Evolutionary conservation across 192 early-diverging fungal species (phyloP), one percentile per base, ranked within the genome.

Genomic region (Phycomyces nitens): DNA sequence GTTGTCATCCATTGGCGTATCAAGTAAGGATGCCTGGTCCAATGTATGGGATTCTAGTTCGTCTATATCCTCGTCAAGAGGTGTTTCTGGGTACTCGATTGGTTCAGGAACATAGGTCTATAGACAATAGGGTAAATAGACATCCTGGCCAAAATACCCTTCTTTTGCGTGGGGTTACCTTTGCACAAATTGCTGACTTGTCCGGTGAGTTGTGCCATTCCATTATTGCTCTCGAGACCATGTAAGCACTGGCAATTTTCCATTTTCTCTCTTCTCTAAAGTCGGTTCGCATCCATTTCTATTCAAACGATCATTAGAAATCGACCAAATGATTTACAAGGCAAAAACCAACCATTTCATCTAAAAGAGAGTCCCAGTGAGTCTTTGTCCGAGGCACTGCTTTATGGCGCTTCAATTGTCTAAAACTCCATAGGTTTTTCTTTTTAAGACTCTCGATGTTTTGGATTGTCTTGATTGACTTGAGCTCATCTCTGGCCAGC

Each of bases 271-370:
- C 93, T 59, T 94, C 85, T 56, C 83, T 83, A 72, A 91, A 94
- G 62, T 95, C 93, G 24, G 81, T 86, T 22, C 79, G 76, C 68
- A 87, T 76, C 93, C 92, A 95, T 77, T 81, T 80, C 88, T 90
- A 65, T 42, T 4, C 18, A 2, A 3, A 34, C 5, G 0, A 18
- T 42, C 4, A 34, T 34, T 34, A 34, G 29, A 34, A 7, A 7
- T n/a, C n/a, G n/a, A n/a, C n/a, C n/a, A n/a, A n/a, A n/a, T n/a
- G n/a, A n/a, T n/a, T n/a, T n/a, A n/a, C 4, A 23, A 41, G 7
- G 39, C 21, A 59, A 40, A 2, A 14, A 24, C 22, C 24, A 74
- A 89, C 86, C 89, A 92, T 87, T 62, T 94, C 91, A 50, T 89
- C 88, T 41, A 94, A 60, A 29, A 94, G 68, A 40, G 73, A 78